A percentile compares a stretch with the other conserved stretches of the same genome.
Evolutionary conservation across 495 filamentous ascomycete genomes (phyloP).

Genomic region (Tuber umbilicatum): DNA sequence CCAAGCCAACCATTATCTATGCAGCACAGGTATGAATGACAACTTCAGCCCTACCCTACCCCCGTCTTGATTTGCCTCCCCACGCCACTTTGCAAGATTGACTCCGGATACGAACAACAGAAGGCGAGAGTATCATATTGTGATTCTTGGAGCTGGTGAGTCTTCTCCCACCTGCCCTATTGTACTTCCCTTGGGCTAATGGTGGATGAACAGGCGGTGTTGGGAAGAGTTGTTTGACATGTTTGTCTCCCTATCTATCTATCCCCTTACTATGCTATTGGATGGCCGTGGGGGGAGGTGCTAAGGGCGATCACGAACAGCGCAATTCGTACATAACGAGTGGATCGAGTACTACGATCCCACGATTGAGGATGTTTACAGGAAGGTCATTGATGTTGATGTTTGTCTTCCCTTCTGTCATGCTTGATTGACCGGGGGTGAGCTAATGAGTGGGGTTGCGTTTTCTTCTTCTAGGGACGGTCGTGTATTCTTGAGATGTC

Average conservation of each 20-base stretch:
- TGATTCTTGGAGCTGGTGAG: constrained; percentile 80
- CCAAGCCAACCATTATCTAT: constrained; percentile 42
- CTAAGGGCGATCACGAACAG: constrained; percentile 48
- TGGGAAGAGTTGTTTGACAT: constrained; percentile 95
- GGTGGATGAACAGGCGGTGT: constrained; percentile 64
- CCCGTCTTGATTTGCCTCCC: not conserved
- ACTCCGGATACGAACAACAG: constrained; percentile 21
- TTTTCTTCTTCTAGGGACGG: constrained; percentile 58
- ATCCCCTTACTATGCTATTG: constrained; percentile 20
- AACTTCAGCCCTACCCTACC: constrained; percentile 21
- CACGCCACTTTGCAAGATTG: constrained; percentile 8
- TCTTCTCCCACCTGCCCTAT: constrained; percentile 9
- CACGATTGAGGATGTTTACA: constrained; percentile 96
- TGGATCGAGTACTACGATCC: constrained; percentile 99
- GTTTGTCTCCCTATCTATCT: constrained; percentile 51
- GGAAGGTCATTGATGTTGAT: constrained; percentile 90
- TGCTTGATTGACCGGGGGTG: constrained; percentile 7
- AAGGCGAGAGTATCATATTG: constrained; percentile 84
- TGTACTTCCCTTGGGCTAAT: constrained; percentile 11
- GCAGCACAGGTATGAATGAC: constrained; percentile 50
- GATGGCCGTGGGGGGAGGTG: constrained; percentile 35
- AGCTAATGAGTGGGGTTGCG: constrained; percentile 2
- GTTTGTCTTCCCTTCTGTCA: constrained; percentile 50
- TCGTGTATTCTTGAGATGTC: constrained; percentile 97
- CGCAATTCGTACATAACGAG: constrained; percentile 98